Evolutionary conservation across 805 yeast species (phyloP).

Genomic region (Scheffersomyces coipomensis): DNA sequence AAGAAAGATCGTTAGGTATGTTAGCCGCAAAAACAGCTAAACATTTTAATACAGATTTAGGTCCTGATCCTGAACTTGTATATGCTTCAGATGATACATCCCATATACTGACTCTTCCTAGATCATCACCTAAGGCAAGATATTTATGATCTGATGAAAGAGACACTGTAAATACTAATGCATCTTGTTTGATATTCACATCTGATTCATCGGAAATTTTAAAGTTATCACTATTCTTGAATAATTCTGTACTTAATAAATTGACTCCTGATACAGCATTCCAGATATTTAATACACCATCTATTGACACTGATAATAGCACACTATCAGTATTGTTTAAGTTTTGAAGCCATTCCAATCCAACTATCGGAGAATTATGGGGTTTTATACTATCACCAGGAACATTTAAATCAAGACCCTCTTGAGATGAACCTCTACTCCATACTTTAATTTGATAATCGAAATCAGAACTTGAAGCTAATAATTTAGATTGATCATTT

Average conservation of each 20-base stretch:
- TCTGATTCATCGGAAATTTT: constrained; percentile 11
- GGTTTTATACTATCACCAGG: constrained; percentile 10
- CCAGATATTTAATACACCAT: constrained; percentile 73
- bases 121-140: constrained; percentile 65
- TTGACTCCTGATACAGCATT: constrained; percentile 45
- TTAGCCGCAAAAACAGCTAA: constrained; percentile 20
- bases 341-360: constrained; percentile 52
- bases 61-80: background rate
- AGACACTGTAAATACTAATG: constrained; percentile 53
- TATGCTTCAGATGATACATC: constrained; percentile 25
- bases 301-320: constrained; percentile 59
- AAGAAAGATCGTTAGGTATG: constrained; percentile 6
- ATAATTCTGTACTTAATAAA: constrained; percentile 30
- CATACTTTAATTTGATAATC: constrained; percentile 74
- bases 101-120: constrained; percentile 59
- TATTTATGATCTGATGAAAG: constrained; percentile 49
- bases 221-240: constrained; percentile 23
- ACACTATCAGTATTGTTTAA: constrained; percentile 18
- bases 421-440: constrained; percentile 62
- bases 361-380: constrained; percentile 59
- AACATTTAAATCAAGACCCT: constrained; percentile 36
- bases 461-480: constrained; percentile 71
- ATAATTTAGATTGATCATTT: constrained; percentile 47
- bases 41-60: constrained; percentile 19
- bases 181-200: constrained; percentile 32